phyloP scores from a whole-genome alignment of 192 early-diverging fungal species.

The Pecoramyces ruminantium region DNA sequence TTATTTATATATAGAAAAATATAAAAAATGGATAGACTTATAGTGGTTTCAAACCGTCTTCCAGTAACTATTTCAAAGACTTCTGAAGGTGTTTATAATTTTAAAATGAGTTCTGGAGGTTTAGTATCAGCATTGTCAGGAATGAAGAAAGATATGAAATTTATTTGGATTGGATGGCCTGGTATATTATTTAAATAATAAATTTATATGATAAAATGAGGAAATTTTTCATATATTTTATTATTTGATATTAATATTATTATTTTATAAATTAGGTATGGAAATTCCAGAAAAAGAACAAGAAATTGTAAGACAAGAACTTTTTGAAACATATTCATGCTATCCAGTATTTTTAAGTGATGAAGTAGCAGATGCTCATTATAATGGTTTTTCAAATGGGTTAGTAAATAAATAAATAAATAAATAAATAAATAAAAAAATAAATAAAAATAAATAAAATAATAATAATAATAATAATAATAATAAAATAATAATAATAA shows the following conservation, averaged over 20 bases:
- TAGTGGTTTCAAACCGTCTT: conserved; percentile 91
- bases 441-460: no score
- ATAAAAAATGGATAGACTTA: conserved; percentile 22
- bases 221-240: no score
- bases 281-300: conserved; percentile 66
- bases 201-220: no score
- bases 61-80: conserved; percentile 69
- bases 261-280: no score
- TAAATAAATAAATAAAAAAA: no score
- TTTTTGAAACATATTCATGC: conserved; percentile 64
- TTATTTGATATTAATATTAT: no score
- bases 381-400: conserved; percentile 94
- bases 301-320: conserved; percentile 37
- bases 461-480: no score
- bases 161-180: conserved; percentile 99
- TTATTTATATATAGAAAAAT: not conserved
- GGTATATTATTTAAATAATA: no score
- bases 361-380: conserved; percentile 84
- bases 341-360: conserved; percentile 89
- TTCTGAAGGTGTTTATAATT: conserved; percentile 31
- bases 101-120: conserved; percentile 84
- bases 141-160: conserved; percentile 83
- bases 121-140: conserved; percentile 89
- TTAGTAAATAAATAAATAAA: not conserved
- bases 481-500: no score